Base-by-base conservation (phyloP, 129 eudicot species). In the Calendula officinalis region DNA sequence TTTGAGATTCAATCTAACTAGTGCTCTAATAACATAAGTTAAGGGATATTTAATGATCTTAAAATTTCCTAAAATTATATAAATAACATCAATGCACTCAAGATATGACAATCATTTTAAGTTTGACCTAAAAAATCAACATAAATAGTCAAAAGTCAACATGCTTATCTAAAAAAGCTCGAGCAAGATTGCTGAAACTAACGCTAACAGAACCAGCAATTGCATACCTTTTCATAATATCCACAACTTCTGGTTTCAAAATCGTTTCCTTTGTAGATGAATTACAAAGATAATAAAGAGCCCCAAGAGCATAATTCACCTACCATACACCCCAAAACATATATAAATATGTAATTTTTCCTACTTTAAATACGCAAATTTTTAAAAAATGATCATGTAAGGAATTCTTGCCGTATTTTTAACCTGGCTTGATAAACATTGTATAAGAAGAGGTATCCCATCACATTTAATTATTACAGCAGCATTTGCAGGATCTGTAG, bases 401-500 rank as follows among this genome's bases (percentile, higher is more conserved):
- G 56, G 4, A 63, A 53, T 14, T 33, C 78, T 75, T 89, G 85
- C 98, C 43, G 91, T 88, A 74, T 88, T 88, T 75, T 77, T 83
- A 45, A 88, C 96, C 46, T 95, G 96, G 55, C 98, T 88, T 57
- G 95, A 88, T 61, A 92, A 79, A 65, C 98, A 92, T 35, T 81
- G 83, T 64, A 85, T 69, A 62, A 88, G 71, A 57, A 82, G 91
- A 47, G 91, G 85, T 51, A 88, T 55, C 8, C 98, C 98, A 38
- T 56, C 94, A 67, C 85, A 88, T 56, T 79, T 82, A 51, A 54
- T 58, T 51, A 92, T 64, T 41, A 88, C 79, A 12, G 82, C 84
- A n/a, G 81, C 95, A 73, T 92, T 92, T 56, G 82, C 72, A 15
- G 96, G 98, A 69, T 92, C 98, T 79, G 79, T 46, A 42, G 22